Base-by-base conservation (phyloP, 2,329 filamentous ascomycete genomes). In the Onygenales sp. region DNA sequence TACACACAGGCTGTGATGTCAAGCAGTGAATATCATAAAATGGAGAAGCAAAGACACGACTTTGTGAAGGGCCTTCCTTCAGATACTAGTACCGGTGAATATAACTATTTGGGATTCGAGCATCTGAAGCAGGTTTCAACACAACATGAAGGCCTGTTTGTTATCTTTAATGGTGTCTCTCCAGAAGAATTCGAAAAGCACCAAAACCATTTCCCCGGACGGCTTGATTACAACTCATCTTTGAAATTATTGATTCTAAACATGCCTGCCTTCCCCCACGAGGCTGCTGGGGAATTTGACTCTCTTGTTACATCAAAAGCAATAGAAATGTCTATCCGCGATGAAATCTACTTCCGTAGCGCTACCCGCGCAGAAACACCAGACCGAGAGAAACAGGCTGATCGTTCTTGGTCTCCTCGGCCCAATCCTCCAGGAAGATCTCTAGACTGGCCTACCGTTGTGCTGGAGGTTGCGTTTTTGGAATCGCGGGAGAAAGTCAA, bases 31-130 rank as follows among this genome's bases (percentile, higher is more conserved):
- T 0, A 35, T 6, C 11, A 41, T 31, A 51, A 51, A 51, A 51
- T 44, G 41, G 21, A 51, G 14, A 39, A 44, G n/a, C 31, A 47
- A 7, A 47, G 7, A 11, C 41, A 36, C 13, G n/a, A 35, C 10
- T 43, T 51, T 11, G 13, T 43, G 31, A 13, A 35, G 9, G 7
- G 32, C 32, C 41, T 51, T 43, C 50, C 41, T 31, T 33, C 50
- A 31, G 21, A n/a, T 13, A 44, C n/a, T n/a, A n/a, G n/a, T n/a
- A n/a, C 50, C 4, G 7, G 13, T 3, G 41, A 38, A 51, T 51
- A 51, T 7, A 51, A 43, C 31, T 51, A 43, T 35, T 44, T 38
- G 35, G 50, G 50, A 14, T 51, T 44, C 39, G 4, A 51, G 14
- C 21, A 7, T 11, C 17, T 51, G 50, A 21, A 51, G 32, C 21